Conservation (phyloP, 345 rosid genomes). For the Ceriops zippeliana region DNA sequence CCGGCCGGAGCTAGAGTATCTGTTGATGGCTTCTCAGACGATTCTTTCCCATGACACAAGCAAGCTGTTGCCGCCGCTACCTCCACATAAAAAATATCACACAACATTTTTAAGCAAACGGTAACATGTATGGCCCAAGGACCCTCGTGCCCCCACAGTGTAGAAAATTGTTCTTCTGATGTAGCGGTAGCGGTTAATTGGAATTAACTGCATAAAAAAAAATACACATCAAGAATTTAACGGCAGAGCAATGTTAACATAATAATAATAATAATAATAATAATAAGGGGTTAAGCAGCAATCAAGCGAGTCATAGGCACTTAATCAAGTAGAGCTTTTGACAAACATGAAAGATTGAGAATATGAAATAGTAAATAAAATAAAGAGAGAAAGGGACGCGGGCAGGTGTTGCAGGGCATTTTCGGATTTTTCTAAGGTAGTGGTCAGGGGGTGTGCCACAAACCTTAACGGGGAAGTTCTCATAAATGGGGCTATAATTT, state of each 20-base stretch:
- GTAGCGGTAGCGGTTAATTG: constrained; percentile 49
- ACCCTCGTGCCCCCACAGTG: constrained; percentile 97
- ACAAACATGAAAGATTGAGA: no score
- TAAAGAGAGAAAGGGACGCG: no score
- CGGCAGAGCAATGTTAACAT: no score
- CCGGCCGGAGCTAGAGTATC: constrained; percentile 20
- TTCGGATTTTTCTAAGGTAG: no score
- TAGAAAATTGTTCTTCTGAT: constrained; percentile 81
- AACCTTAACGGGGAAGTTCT: constrained; percentile 89
- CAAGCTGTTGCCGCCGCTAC: constrained; percentile 85
- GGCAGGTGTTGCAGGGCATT: no score
- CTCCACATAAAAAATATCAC: constrained; percentile 4
- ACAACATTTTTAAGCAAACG: background rate
- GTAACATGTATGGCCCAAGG: background rate
- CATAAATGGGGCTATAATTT: constrained; percentile 63
- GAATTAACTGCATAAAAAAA: no score
- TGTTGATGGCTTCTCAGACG: constrained; percentile 76
- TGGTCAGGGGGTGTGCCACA: constrained; percentile 1
- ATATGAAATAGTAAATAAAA: no score
- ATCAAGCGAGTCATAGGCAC: no score
- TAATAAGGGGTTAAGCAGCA: no score
- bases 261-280: no score
- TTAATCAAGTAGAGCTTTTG: no score
- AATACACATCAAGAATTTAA: no score
- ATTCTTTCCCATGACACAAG: constrained; percentile 73